Evolutionary conservation across 805 yeast species (phyloP).

Genomic region (Candida dendrica): DNA sequence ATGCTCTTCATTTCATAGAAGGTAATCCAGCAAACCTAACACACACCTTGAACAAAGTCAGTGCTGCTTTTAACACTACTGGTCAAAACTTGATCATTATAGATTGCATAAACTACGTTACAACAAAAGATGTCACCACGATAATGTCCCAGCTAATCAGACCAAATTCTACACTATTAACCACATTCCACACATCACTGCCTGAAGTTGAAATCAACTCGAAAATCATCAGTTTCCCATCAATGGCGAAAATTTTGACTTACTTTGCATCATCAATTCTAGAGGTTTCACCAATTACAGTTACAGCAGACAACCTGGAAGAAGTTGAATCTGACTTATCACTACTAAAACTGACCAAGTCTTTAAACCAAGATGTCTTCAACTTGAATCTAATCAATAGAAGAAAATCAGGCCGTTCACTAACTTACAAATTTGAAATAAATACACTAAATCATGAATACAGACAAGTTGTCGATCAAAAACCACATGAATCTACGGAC

Average conservation of each 20-base stretch:
- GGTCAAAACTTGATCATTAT: constrained; percentile 43
- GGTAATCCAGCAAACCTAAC: constrained; percentile 25
- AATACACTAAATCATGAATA: constrained; percentile 41
- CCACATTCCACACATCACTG: constrained; percentile 38
- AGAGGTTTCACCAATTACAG: constrained; percentile 42
- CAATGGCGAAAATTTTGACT: constrained; percentile 40
- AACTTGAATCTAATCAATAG: constrained; percentile 52
- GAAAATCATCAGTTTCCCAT: constrained; percentile 41
- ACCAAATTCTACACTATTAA: constrained; percentile 38
- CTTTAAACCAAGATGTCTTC: constrained; percentile 41
- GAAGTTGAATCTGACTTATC: constrained; percentile 32
- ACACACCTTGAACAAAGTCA: constrained; percentile 19
- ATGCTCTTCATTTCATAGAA: constrained; percentile 41
- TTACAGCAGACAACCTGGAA: constrained; percentile 37
- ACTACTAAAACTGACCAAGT: constrained; percentile 41
- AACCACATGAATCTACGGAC: constrained; percentile 25
- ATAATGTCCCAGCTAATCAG: constrained; percentile 44
- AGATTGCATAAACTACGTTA: constrained; percentile 62
- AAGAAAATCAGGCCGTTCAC: constrained; percentile 79
- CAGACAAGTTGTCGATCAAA: constrained; percentile 20
- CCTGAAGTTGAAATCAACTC: constrained; percentile 25
- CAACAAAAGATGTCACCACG: constrained; percentile 35
- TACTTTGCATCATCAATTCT: constrained; percentile 74
- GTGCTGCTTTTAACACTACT: constrained; percentile 5
- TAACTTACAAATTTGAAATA: constrained; percentile 46